Evolutionary conservation across 2,329 filamentous ascomycete species (phyloP), one percentile per base, ranked within the genome.

Genomic region (Phaeosphaeriaceae sp.): DNA sequence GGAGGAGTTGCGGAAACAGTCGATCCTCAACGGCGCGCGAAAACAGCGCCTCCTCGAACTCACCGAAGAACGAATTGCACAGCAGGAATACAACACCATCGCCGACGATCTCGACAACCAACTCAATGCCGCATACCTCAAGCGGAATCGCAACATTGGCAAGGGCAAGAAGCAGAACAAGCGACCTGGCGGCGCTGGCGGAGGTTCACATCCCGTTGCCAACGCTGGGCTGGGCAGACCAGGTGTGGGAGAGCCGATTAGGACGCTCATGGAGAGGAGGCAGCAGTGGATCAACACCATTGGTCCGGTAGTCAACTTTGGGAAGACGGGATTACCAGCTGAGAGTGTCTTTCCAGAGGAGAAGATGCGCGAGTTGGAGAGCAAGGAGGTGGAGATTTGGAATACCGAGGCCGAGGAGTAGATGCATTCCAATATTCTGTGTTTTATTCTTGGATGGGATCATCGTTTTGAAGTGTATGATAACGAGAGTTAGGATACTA

Each of bases 1-100:
- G 74, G 84, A 86, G 53, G 89, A 92, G 52, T 85, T 99, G 2
- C 91, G 92, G 66, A 89, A 93, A 59, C 90, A 95, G 74, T 91
- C 91, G 76, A 88, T 97, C 56, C 83, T 91, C 77, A 99, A 99
- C 76, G 94, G 94, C 42, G 93, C 94, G 5, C 91, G 93, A 63
- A 98, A 98, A 79, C 85, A 92, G 7, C 88, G 94, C 2, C 84
- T 99, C 11, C 88, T 92, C 1, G 94, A 97, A 40, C 85, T 97
- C 26, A 92, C 95, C 8, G 91, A 93, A 69, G 94, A 97, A 76
- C 89, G 93, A 65, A 94, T 99, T 88, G 95, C 95, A 0, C 90
- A 95, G 80, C 95, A 99, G 75, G 95, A 99, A 77, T 99, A 97
- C 82, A 91, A 90, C 77, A 97, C 93, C 56, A 99, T 99, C 69